Percentiles rank a stretch among this genome's conserved stretches.
Evolutionary conservation across 495 filamentous ascomycete species (phyloP).

Genomic region (Neurospora sp.): DNA sequence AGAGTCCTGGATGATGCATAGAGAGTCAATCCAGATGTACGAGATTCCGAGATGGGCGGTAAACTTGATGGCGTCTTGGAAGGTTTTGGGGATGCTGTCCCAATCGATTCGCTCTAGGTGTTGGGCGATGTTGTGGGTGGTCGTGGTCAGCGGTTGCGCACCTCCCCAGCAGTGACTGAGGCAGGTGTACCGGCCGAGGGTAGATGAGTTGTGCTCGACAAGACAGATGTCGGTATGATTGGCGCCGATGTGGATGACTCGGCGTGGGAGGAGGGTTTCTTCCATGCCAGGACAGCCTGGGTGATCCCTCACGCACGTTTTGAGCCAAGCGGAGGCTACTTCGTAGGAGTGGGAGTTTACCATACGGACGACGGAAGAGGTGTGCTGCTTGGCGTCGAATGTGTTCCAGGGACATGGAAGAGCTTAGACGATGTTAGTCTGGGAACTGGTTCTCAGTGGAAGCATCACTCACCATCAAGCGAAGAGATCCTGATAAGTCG

Average conservation of each 20-base stretch:
- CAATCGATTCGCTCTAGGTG: conserved; percentile 4
- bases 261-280: neutral
- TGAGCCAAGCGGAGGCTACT: neutral
- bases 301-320: neutral
- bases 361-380: neutral
- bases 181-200: neutral
- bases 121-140: neutral
- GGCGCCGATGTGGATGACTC: neutral
- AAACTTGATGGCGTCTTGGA: conserved; percentile 23
- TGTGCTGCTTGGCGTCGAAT: neutral
- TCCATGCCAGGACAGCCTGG: neutral
- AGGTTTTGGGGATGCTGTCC: conserved; percentile 11
- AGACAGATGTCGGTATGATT: neutral
- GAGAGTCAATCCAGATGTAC: conserved; percentile 16
- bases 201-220: neutral
- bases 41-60: conserved; percentile 2
- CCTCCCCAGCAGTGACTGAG: conserved; percentile 10
- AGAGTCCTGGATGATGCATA: conserved; percentile 5
- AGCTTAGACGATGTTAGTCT: neutral
- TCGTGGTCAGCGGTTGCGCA: neutral
- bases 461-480: neutral
- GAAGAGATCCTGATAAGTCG: neutral
- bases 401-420: neutral
- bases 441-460: neutral
- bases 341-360: neutral